Evolutionary conservation across 2,329 filamentous ascomycete genomes (phyloP).

Genomic region (Ceratocystis papillata): DNA sequence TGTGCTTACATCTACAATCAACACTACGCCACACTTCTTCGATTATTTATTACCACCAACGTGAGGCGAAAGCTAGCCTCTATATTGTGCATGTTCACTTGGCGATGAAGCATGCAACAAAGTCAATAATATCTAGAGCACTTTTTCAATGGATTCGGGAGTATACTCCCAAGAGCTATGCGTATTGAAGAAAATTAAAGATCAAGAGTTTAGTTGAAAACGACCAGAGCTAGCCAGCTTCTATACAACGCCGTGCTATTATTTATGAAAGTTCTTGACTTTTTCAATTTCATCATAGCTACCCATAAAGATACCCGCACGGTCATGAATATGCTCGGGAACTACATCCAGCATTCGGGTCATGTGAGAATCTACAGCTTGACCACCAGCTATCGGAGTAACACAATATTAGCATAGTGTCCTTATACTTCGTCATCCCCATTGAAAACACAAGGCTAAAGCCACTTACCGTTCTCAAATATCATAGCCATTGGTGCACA

Average conservation of each 20-base stretch:
- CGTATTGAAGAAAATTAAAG: too few relatives aligned
- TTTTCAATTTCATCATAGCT: conserved; percentile 93
- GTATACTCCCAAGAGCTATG: too few relatives aligned
- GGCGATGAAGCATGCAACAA: too few relatives aligned
- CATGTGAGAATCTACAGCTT: conserved; percentile 88
- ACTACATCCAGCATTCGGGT: conserved; percentile 77
- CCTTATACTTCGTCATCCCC: background rate
- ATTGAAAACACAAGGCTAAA: conserved; percentile 25
- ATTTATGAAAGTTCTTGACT: conserved; percentile 71
- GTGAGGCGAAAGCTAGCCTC: too few relatives aligned
- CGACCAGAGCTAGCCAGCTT: too few relatives aligned
- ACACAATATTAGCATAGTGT: conserved; percentile 29
- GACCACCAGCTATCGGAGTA: conserved; percentile 59
- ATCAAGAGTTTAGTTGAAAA: too few relatives aligned
- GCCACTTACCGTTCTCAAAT: conserved; percentile 79
- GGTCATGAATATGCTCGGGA: conserved; percentile 88
- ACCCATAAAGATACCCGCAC: conserved; percentile 90
- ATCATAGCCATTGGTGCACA: conserved; percentile 98
- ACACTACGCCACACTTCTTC: too few relatives aligned
- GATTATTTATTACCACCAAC: too few relatives aligned
- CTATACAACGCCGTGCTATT: background rate
- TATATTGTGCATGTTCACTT: too few relatives aligned
- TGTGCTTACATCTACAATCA: too few relatives aligned
- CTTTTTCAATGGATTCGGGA: too few relatives aligned
- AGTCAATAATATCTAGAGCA: too few relatives aligned